Percentiles rank a stretch among this genome's conserved stretches.
phyloP scores from a whole-genome alignment of 1,284 basidiomycete species.

The Xerocomus amazonicus region DNA sequence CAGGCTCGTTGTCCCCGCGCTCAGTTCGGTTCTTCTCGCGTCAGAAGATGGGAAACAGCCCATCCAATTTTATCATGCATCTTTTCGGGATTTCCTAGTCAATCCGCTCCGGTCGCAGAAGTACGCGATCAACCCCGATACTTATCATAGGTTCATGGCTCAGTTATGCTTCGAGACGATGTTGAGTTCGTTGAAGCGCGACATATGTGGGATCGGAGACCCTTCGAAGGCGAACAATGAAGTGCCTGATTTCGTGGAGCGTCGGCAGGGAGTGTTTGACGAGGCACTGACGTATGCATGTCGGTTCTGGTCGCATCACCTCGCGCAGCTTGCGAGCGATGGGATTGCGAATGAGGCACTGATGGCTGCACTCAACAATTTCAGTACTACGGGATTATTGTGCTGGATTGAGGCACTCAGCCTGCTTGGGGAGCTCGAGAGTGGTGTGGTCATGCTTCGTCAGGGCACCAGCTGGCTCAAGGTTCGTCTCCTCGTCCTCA shows the following conservation, averaged over 20 bases:
- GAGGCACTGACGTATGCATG: conserved; percentile 22
- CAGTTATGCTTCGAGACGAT: conserved; percentile 20
- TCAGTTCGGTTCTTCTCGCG: conserved; percentile 18
- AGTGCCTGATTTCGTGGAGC: conserved; percentile 18
- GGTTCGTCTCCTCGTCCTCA: conserved; percentile 7
- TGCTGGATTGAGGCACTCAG: conserved; percentile 24
- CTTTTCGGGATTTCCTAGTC: conserved; percentile 22
- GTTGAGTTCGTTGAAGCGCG: conserved; percentile 19
- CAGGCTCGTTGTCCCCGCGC: conserved; percentile 16
- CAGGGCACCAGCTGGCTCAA: conserved; percentile 20
- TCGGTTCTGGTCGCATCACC: conserved; percentile 22
- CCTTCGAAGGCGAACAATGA: conserved; percentile 21
- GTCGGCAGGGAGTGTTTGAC: conserved; percentile 10
- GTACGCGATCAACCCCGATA: conserved; percentile 14
- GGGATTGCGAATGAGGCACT: conserved; percentile 5
- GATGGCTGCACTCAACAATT: conserved; percentile 4
- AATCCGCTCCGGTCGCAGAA: conserved; percentile 14
- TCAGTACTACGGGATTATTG: conserved; percentile 15
- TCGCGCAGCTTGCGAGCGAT: conserved; percentile 12
- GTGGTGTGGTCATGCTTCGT: conserved; percentile 20
- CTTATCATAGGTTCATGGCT: conserved; percentile 18
- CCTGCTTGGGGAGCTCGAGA: conserved; percentile 20
- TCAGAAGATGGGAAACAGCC: conserved; percentile 20
- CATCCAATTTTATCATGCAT: conserved; percentile 24
- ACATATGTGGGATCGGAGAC: conserved; percentile 22